A percentile compares a stretch with the other conserved stretches of the same genome.
Evolutionary conservation across 1,139 yeast species (phyloP).

Genomic region (Chernovozyma aurita): DNA sequence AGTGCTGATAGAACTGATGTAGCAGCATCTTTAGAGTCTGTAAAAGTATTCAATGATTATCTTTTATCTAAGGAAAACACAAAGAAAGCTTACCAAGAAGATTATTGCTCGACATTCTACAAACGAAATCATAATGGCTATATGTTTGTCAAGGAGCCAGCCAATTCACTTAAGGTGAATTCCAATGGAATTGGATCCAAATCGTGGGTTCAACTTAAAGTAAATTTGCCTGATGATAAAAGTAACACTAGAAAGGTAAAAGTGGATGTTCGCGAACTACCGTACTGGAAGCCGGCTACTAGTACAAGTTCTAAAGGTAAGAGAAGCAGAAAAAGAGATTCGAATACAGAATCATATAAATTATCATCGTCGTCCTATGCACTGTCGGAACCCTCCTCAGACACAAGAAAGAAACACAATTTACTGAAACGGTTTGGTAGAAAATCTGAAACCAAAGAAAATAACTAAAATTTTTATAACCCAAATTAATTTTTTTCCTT

Average conservation of each 20-base stretch:
- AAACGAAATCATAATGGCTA: slow-evolving; percentile 32
- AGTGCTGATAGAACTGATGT: neutral
- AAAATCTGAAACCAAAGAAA: slow-evolving; percentile 3
- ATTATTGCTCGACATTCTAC: slow-evolving; percentile 31
- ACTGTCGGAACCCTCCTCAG: neutral
- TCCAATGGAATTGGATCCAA: slow-evolving; percentile 17
- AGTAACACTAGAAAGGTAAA: slow-evolving; percentile 16
- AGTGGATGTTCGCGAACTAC: slow-evolving; percentile 25
- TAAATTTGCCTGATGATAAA: slow-evolving; percentile 15
- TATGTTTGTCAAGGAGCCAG: slow-evolving; percentile 35
- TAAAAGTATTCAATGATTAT: slow-evolving; percentile 3
- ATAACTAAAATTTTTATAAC: slow-evolving; percentile 1
- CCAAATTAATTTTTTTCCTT: too few species aligned
- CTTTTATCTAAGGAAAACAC: slow-evolving; percentile 4
- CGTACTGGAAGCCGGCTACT: slow-evolving; percentile 25
- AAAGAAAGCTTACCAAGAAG: slow-evolving; percentile 16
- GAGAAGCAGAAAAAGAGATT: slow-evolving; percentile 1
- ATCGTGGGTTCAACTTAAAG: slow-evolving; percentile 26
- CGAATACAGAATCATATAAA: slow-evolving; percentile 1
- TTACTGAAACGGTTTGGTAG: slow-evolving; percentile 13
- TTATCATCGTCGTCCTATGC: neutral
- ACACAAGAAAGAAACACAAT: slow-evolving; percentile 4
- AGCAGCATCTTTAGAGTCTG: neutral
- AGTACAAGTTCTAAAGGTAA: slow-evolving; percentile 5
- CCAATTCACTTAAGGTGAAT: slow-evolving; percentile 25